Conservation (phyloP, 495 filamentous ascomycete species). For the Xylaria curta region DNA sequence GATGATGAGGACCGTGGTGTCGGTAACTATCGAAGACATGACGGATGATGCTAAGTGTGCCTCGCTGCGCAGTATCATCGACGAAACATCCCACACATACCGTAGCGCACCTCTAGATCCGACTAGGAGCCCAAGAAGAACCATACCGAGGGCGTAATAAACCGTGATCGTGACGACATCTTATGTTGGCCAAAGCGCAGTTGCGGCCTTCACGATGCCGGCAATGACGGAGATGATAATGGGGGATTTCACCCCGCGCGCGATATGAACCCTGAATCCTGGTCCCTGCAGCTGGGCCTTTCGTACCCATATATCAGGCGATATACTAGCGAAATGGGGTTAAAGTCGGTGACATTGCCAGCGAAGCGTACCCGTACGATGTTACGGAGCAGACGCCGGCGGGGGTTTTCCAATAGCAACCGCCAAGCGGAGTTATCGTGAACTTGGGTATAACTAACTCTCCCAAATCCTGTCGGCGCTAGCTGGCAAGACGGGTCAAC, state of each 20-base stretch:
- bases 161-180: constrained; percentile 23
- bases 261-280: constrained; percentile 15
- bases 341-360: constrained; percentile 11
- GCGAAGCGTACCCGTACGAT: constrained; percentile 16
- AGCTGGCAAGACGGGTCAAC: constrained; percentile 12
- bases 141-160: constrained; percentile 4
- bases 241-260: constrained; percentile 6
- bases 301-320: constrained; percentile 11
- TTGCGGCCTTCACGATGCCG: constrained; percentile 10
- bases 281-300: constrained; percentile 12
- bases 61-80: background rate
- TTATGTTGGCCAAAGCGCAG: background rate
- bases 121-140: background rate
- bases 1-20: constrained; percentile 16
- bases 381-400: constrained; percentile 14
- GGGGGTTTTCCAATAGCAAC: constrained; percentile 14
- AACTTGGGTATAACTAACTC: background rate
- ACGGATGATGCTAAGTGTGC: background rate
- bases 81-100: background rate
- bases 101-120: background rate
- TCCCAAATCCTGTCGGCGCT: background rate
- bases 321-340: constrained; percentile 7
- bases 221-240: background rate
- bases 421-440: constrained; percentile 23
- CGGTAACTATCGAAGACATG: constrained; percentile 12